phyloP scores from a whole-genome alignment of 208 protist species.

The Angomonas deanei region DNA sequence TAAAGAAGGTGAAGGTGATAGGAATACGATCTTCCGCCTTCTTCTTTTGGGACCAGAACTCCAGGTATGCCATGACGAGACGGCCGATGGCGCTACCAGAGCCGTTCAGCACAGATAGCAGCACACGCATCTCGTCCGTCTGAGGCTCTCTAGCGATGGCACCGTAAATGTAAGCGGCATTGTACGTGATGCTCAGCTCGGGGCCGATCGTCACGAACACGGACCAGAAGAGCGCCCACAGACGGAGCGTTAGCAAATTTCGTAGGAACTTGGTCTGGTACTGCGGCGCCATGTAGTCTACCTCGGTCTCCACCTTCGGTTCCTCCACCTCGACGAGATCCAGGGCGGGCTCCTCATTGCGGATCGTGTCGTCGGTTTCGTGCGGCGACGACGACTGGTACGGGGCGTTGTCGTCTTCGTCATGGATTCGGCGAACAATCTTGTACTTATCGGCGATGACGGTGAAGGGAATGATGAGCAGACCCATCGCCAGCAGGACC shows the following conservation, averaged over 20 bases:
- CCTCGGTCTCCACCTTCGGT: conserved; percentile 6
- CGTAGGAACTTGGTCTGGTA: conserved; percentile 30
- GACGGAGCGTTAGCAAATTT: conserved; percentile 13
- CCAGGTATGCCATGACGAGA: conserved; percentile 17
- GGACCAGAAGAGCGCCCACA: conserved; percentile 23
- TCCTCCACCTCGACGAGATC: neutral
- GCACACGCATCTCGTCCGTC: conserved; percentile 9
- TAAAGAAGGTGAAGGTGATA: conserved; percentile 18
- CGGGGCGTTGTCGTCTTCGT: neutral
- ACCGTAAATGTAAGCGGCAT: conserved; percentile 20
- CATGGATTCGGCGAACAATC: neutral
- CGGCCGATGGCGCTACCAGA: conserved; percentile 25
- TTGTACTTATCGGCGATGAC: neutral
- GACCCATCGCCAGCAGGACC: conserved; percentile 10
- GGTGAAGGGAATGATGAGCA: conserved; percentile 9
- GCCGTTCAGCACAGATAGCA: conserved; percentile 23
- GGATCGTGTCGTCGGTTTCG: neutral
- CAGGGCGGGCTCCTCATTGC: neutral
- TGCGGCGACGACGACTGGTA: neutral
- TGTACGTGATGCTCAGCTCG: conserved; percentile 19
- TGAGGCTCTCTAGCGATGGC: conserved; percentile 9
- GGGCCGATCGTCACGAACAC: conserved; percentile 20
- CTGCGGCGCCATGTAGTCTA: conserved; percentile 39
- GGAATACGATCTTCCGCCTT: conserved; percentile 22
- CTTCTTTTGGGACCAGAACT: conserved; percentile 17